Evolutionary conservation across 2,329 filamentous ascomycete genomes (phyloP).

Genomic region (Plenodomus tracheiphilus): DNA sequence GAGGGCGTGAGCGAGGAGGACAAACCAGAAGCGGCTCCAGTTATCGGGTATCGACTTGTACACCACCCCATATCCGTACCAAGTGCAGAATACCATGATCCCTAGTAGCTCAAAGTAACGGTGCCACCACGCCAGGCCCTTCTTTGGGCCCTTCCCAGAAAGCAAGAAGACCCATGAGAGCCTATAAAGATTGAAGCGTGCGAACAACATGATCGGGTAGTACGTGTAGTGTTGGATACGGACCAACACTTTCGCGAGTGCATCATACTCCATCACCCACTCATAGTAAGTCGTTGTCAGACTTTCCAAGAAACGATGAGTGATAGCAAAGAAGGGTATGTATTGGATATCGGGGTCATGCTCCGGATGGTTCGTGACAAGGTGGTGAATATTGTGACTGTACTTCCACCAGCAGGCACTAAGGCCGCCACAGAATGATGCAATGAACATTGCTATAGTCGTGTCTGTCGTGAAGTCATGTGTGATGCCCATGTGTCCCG

Average conservation of each 20-base stretch:
- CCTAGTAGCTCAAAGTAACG: slow-evolving; percentile 67
- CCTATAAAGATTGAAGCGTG: slow-evolving; percentile 73
- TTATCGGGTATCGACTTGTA: slow-evolving; percentile 63
- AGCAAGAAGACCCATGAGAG: slow-evolving; percentile 69
- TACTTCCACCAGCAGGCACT: slow-evolving; percentile 97
- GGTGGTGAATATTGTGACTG: slow-evolving; percentile 95
- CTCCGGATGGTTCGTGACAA: slow-evolving; percentile 92
- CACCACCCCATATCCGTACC: slow-evolving; percentile 68
- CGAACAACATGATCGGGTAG: slow-evolving; percentile 68
- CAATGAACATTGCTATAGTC: slow-evolving; percentile 85
- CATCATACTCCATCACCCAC: slow-evolving; percentile 66
- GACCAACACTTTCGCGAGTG: slow-evolving; percentile 61
- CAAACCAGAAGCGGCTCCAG: slow-evolving; percentile 62
- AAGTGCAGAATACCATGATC: slow-evolving; percentile 67
- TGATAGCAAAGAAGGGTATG: slow-evolving; percentile 69
- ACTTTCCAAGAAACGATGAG: slow-evolving; percentile 66
- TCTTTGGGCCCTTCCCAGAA: slow-evolving; percentile 56
- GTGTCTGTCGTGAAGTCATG: slow-evolving; percentile 84
- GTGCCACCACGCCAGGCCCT: slow-evolving; percentile 68
- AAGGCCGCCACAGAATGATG: slow-evolving; percentile 85
- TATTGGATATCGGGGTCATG: slow-evolving; percentile 93
- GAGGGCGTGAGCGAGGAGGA: slow-evolving; percentile 66
- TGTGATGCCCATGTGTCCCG: slow-evolving; percentile 96
- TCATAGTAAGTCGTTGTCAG: slow-evolving; percentile 69
- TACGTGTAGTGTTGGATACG: slow-evolving; percentile 68